A percentile compares a stretch with the other conserved stretches of the same genome.
These are phyloP conservation scores for Hypoxylon subgilvum DNA, from an alignment of 495 filamentous ascomycete genomes.

Conservation along the genomic window DNA sequence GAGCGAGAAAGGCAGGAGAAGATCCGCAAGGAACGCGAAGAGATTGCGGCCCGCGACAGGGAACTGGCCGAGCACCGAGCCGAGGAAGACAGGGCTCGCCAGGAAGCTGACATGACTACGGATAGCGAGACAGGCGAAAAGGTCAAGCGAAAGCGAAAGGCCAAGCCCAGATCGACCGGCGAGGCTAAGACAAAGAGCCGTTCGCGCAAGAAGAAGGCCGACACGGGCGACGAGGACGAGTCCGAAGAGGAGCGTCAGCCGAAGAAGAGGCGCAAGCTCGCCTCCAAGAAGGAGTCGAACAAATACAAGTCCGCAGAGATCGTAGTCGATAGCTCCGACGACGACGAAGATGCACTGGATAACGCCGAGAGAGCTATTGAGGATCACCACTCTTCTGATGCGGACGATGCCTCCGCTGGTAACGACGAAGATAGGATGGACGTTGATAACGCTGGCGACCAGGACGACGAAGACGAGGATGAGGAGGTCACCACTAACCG, in stretches of 20 bases:
- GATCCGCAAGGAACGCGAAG: constrained; percentile 80
- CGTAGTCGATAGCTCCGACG: constrained; percentile 70
- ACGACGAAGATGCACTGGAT: constrained; percentile 52
- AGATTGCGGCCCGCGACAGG: constrained; percentile 76
- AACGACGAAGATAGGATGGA: constrained; percentile 44
- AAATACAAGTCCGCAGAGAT: constrained; percentile 85
- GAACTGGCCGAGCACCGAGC: constrained; percentile 69
- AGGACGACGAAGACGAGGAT: constrained; percentile 53
- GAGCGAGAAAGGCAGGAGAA: constrained; percentile 74
- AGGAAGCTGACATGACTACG: constrained; percentile 74
- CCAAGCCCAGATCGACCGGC: constrained; percentile 47
- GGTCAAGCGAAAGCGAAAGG: constrained; percentile 72
- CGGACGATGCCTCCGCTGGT: constrained; percentile 36
- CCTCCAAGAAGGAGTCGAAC: constrained; percentile 57
- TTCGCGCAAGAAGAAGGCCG: constrained; percentile 70
- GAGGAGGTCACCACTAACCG: constrained; percentile 44
- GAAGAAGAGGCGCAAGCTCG: constrained; percentile 67
- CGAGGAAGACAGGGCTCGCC: constrained; percentile 72
- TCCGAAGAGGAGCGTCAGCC: constrained; percentile 54
- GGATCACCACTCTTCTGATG: constrained; percentile 37
- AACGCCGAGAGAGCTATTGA: constrained; percentile 49
- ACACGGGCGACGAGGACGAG: constrained; percentile 60
- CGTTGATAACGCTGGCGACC: constrained; percentile 42
- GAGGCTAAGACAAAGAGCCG: constrained; percentile 53
- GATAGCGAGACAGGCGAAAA: constrained; percentile 79